Evolutionary conservation across 495 filamentous ascomycete species (phyloP).

Genomic region (Lophiotrema nucula): DNA sequence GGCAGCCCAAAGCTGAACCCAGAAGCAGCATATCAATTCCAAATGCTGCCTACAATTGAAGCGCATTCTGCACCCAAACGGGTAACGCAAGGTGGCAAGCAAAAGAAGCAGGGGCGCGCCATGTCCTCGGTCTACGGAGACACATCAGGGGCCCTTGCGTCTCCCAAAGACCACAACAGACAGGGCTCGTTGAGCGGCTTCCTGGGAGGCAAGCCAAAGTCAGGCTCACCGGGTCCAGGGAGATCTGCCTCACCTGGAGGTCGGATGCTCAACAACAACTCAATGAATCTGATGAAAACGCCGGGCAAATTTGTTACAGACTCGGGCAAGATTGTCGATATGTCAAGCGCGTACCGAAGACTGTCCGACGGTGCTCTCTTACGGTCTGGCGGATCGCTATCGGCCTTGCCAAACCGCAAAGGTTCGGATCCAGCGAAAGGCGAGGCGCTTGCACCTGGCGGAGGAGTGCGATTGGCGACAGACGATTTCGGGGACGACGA

Average conservation of each 20-base stretch:
- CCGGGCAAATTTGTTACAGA: conserved; percentile 47
- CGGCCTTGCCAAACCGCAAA: conserved; percentile 49
- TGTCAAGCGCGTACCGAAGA: conserved; percentile 58
- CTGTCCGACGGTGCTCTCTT: conserved; percentile 65
- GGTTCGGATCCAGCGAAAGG: conserved; percentile 37
- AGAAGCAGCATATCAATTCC: conserved; percentile 37
- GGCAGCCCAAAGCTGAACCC: conserved; percentile 29
- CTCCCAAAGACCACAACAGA: conserved; percentile 42
- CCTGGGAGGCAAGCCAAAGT: conserved; percentile 51
- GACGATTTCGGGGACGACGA: conserved; percentile 67
- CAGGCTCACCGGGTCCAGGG: conserved; percentile 57
- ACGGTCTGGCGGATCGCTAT: conserved; percentile 54
- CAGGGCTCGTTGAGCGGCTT: conserved; percentile 52
- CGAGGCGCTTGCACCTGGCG: conserved; percentile 46
- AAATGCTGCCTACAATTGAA: conserved; percentile 39
- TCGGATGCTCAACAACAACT: conserved; percentile 44
- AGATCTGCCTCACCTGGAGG: conserved; percentile 61
- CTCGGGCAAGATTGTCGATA: conserved; percentile 55
- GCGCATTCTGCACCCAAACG: conserved; percentile 37
- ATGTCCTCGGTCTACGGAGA: conserved; percentile 47
- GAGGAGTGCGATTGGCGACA: conserved; percentile 66
- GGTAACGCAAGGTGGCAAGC: conserved; percentile 38
- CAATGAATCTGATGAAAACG: conserved; percentile 41
- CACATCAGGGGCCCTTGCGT: conserved; percentile 43
- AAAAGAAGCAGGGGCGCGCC: conserved; percentile 28